Conservation (phyloP, 306 rosid species). For the Pyrus betulifolia region DNA sequence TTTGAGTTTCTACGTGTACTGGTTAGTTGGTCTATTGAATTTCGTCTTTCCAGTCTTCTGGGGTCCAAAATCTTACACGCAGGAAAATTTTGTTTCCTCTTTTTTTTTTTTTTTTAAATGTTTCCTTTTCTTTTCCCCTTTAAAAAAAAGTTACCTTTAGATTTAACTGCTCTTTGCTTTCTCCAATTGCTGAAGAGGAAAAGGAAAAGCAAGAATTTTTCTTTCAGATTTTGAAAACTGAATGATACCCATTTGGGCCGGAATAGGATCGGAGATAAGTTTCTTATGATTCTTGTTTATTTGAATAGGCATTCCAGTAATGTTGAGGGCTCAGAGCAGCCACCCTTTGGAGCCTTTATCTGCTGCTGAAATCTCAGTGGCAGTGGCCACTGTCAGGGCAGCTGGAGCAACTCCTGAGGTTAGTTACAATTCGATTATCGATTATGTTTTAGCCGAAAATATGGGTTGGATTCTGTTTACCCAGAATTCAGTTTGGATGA, state of each 20-base stretch:
- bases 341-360: constrained; percentile 79
- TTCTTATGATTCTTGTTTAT: not conserved
- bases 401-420: constrained; percentile 88
- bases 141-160: not conserved
- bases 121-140: too few relatives aligned
- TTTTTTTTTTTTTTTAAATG: not conserved
- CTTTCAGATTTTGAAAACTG: not conserved
- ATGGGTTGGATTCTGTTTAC: not conserved
- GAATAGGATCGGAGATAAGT: not conserved
- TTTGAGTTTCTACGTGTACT: not conserved
- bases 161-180: not conserved
- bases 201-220: not conserved
- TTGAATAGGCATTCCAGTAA: constrained; percentile 46
- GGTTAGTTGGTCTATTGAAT: constrained; percentile 9
- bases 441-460: not conserved
- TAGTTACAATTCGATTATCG: not conserved
- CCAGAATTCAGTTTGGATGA: not conserved
- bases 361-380: constrained; percentile 85
- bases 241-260: not conserved
- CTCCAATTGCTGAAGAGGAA: not conserved
- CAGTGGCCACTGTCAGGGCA: constrained; percentile 73
- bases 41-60: constrained; percentile 16
- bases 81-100: not conserved
- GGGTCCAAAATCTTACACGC: constrained; percentile 4
- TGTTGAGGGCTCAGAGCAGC: constrained; percentile 61